These are phyloP conservation scores for Aspergillus persii DNA, from an alignment of 2,329 filamentous ascomycete species.

Conservation along the genomic window DNA sequence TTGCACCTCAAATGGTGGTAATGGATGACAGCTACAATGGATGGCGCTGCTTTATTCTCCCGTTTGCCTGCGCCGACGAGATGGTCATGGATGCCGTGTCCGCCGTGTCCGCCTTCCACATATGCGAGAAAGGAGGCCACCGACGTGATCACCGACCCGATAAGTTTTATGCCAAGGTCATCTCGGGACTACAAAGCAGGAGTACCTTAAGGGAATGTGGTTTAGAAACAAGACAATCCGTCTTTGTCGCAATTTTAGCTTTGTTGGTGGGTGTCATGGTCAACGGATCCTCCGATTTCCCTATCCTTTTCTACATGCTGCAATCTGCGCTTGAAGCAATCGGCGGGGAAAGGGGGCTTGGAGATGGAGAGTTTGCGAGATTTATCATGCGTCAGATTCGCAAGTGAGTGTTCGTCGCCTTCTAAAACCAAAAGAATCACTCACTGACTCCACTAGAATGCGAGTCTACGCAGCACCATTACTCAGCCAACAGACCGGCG, in stretches of 20 bases:
- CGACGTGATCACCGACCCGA: neutral
- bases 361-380: constrained; percentile 2
- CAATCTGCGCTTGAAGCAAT: constrained; percentile 11
- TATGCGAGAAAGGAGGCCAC: neutral
- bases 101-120: constrained; percentile 12
- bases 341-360: constrained; percentile 8
- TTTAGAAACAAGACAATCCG: neutral
- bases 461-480: constrained; percentile 14
- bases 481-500: constrained; percentile 1
- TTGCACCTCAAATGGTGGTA: constrained; percentile 15
- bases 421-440: neutral
- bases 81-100: constrained; percentile 13
- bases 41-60: constrained; percentile 14
- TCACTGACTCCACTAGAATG: constrained; percentile 9
- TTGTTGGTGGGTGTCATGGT: constrained; percentile 16
- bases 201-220: neutral
- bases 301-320: constrained; percentile 15
- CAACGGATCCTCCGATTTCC: constrained; percentile 12
- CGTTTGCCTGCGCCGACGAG: constrained; percentile 10
- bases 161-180: constrained; percentile 1
- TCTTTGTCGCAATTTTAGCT: constrained; percentile 12
- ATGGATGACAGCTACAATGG: constrained; percentile 16
- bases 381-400: constrained; percentile 16
- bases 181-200: constrained; percentile 1
- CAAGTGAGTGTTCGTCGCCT: constrained; percentile 9